phyloP scores from a whole-genome alignment of 441 rosid species.

The Populus hybrid region DNA sequence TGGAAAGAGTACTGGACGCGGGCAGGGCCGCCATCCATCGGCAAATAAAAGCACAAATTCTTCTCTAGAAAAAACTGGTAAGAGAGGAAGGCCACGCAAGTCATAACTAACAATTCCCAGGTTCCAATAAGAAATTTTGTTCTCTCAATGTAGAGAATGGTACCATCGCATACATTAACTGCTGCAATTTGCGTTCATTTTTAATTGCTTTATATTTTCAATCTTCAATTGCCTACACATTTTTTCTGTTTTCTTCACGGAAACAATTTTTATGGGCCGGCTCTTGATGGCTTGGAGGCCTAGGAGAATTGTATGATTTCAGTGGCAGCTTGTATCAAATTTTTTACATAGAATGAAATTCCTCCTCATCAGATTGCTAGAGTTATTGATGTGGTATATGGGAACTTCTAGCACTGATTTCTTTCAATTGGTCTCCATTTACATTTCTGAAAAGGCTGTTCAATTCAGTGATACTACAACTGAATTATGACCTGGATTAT shows the following conservation, averaged over 20 bases:
- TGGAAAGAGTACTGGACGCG: conserved; percentile 32
- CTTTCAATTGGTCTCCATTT: not conserved
- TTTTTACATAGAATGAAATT: not conserved
- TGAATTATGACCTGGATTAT: too few species aligned
- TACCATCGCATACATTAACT: conserved; percentile 7
- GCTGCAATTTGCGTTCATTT: conserved; percentile 18
- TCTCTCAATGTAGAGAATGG: conserved; percentile 40
- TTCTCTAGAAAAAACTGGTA: conserved; percentile 45
- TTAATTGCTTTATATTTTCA: conserved; percentile 3
- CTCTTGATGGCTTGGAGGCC: not conserved
- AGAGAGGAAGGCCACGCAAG: conserved; percentile 81
- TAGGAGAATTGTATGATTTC: conserved; percentile 3
- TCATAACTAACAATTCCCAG: conserved; percentile 20
- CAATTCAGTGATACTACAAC: too few species aligned
- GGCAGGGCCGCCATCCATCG: conserved; percentile 36
- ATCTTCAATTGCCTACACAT: not conserved
- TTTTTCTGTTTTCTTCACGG: not conserved
- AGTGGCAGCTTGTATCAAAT: conserved; percentile 8
- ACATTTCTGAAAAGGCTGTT: not conserved
- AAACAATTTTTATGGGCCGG: conserved; percentile 5
- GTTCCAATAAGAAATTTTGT: conserved; percentile 36
- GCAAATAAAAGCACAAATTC: conserved; percentile 36
- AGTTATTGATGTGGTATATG: not conserved
- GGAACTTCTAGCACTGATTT: not conserved
- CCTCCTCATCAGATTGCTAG: not conserved